Evolutionary conservation across 2,329 filamentous ascomycete genomes (phyloP), one percentile per base, ranked within the genome.

Genomic region (Scytalidium lignicola): DNA sequence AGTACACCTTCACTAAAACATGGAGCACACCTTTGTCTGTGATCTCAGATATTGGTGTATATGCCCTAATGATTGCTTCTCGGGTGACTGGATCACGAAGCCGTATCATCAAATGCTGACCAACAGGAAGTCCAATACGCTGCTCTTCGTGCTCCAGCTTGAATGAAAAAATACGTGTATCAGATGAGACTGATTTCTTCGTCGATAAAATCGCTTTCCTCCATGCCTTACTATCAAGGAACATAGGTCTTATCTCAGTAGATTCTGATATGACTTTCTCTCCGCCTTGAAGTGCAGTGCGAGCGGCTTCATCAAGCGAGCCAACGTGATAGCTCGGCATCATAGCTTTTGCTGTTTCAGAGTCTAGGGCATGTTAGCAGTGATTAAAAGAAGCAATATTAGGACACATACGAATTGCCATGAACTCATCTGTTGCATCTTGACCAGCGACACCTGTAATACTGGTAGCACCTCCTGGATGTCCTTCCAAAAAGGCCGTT

Each of bases 321-420:
- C 91, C 91, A 55, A 96, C 83, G 66, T 96, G 90, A 62, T 95
- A 95, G 41, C 77, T 69, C 10, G 80, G 78, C 85, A 96, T 90
- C 90, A 95, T 95, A 17, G 76, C 78, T 70, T 95, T 96, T 28
- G 91, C 91, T 15, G 88, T 95, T 70, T 96, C 90, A 64, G 86
- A 91, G 65, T 96, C 89, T 92, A 62, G 49, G n/a, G 48, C 32
- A 45, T 53, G 51, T 68, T 57, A 70, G 62, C 39, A 45, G 49
- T 26, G 26, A 42, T n/a, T 46, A 42, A 49, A 21, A 15, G 12
- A 20, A 3, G n/a, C 15, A 43, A 4, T 26, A 41, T 18, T 9
- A 8, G n/a, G 29, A 13, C 15, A 76, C 87, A 76, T 74, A 92
- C 88, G 90, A 59, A 96, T 96, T 13, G 88, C 86, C 70, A 95